phyloP scores from a whole-genome alignment of 208 protist genomes.

The Trypanosomatidae sp. region DNA sequence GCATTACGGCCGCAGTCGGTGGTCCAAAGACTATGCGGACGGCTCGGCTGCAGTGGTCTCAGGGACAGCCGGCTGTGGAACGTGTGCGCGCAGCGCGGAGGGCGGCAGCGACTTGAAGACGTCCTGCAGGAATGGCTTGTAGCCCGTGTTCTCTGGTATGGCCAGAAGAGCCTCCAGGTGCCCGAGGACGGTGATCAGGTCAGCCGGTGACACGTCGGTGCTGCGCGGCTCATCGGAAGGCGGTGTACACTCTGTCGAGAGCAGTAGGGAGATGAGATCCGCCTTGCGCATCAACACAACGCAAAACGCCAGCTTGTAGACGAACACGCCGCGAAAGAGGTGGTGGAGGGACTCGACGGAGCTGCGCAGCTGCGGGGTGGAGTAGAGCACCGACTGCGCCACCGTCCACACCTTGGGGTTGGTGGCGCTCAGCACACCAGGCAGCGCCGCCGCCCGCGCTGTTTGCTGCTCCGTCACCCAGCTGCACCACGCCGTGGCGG shows the following conservation, averaged over 20 bases:
- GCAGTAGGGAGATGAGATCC: slow-evolving; percentile 34
- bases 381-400: slow-evolving; percentile 62
- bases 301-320: slow-evolving; percentile 42
- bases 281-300: slow-evolving; percentile 53
- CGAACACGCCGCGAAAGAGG: slow-evolving; percentile 27
- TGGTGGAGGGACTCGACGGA: slow-evolving; percentile 31
- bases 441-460: slow-evolving; percentile 12
- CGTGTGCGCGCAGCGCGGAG: slow-evolving; percentile 17
- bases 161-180: slow-evolving; percentile 32
- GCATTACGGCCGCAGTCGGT: too few species aligned
- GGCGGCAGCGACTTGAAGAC: slow-evolving; percentile 51
- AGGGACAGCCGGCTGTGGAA: too few species aligned
- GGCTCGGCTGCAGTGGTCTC: too few species aligned
- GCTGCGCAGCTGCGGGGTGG: slow-evolving; percentile 30
- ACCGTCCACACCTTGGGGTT: slow-evolving; percentile 51
- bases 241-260: neutral
- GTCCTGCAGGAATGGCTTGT: slow-evolving; percentile 51
- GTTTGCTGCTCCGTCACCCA: slow-evolving; percentile 22
- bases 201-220: neutral
- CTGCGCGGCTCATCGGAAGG: neutral
- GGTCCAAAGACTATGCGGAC: too few species aligned
- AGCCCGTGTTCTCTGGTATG: slow-evolving; percentile 42
- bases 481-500: slow-evolving; percentile 6
- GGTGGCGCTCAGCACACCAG: slow-evolving; percentile 25
- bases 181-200: slow-evolving; percentile 15